Evolutionary conservation across 2,329 filamentous ascomycete species (phyloP).

Genomic region (Hypoxylon sp.): DNA sequence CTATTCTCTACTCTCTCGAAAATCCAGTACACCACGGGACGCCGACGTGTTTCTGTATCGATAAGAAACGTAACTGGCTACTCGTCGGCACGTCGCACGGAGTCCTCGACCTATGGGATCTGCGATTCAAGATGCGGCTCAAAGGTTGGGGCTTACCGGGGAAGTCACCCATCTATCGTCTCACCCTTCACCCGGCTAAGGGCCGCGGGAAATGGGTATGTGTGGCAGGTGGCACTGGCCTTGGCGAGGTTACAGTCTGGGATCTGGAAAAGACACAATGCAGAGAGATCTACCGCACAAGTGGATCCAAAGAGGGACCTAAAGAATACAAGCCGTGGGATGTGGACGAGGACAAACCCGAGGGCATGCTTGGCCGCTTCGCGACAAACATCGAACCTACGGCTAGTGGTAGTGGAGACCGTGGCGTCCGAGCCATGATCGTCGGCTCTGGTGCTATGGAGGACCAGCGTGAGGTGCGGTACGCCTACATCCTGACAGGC

Average conservation of each 20-base stretch:
- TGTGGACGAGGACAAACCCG: constrained; percentile 88
- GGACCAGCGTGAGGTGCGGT: constrained; percentile 77
- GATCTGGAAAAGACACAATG: constrained; percentile 92
- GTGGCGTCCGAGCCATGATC: constrained; percentile 80
- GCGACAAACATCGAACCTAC: constrained; percentile 78
- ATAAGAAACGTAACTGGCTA: constrained; percentile 89
- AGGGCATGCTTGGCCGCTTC: constrained; percentile 88
- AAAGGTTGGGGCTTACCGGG: constrained; percentile 90
- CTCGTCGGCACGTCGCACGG: constrained; percentile 93
- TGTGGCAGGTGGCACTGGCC: constrained; percentile 86
- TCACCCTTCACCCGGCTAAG: constrained; percentile 82
- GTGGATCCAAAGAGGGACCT: constrained; percentile 69
- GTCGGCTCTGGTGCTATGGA: constrained; percentile 78
- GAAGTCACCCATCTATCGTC: constrained; percentile 81
- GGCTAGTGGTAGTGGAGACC: constrained; percentile 65
- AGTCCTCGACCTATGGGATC: constrained; percentile 92
- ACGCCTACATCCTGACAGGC: constrained; percentile 87
- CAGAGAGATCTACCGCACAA: constrained; percentile 85
- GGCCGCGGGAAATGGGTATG: constrained; percentile 87
- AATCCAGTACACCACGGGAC: constrained; percentile 94
- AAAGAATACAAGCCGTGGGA: constrained; percentile 86
- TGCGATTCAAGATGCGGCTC: constrained; percentile 90
- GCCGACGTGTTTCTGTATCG: constrained; percentile 90
- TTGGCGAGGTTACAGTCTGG: constrained; percentile 94
- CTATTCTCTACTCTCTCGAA: constrained; percentile 79